These are phyloP conservation scores for Dendrobium officinale DNA, from an alignment of 106 monocot species.

Conservation along the genomic window DNA sequence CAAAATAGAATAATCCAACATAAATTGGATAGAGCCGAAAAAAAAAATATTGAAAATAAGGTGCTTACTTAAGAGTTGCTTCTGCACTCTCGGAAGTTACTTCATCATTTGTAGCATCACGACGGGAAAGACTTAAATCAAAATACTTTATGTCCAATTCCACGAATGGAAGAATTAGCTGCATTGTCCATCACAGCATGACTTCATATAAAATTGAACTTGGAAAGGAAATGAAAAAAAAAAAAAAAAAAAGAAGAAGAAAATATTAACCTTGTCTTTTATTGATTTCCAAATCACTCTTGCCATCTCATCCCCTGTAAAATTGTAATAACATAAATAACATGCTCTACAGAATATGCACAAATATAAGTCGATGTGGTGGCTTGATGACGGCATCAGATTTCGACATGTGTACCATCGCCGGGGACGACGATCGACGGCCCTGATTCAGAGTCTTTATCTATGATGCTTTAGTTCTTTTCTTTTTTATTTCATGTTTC, in stretches of 20 bases:
- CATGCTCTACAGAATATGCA: neutral
- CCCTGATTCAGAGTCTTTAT: no score
- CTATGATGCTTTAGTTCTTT: no score
- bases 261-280: constrained; percentile 72
- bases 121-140: constrained; percentile 70
- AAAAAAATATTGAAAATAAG: neutral
- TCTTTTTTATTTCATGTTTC: no score
- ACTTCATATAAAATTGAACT: constrained; percentile 1
- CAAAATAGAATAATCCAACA: neutral
- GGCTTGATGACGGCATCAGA: no score
- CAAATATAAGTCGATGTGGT: neutral
- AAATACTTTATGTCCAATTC: constrained; percentile 96
- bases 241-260: neutral
- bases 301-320: constrained; percentile 93
- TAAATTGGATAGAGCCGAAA: neutral
- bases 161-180: constrained; percentile 95
- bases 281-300: constrained; percentile 89
- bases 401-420: no score
- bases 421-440: no score
- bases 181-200: constrained; percentile 24
- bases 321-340: neutral
- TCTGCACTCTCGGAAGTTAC: constrained; percentile 93
- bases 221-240: neutral
- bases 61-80: constrained; percentile 78
- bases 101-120: constrained; percentile 93